Evolutionary conservation across 2,329 filamentous ascomycete species (phyloP).

Genomic region (Pseudogymnoascus sp.): DNA sequence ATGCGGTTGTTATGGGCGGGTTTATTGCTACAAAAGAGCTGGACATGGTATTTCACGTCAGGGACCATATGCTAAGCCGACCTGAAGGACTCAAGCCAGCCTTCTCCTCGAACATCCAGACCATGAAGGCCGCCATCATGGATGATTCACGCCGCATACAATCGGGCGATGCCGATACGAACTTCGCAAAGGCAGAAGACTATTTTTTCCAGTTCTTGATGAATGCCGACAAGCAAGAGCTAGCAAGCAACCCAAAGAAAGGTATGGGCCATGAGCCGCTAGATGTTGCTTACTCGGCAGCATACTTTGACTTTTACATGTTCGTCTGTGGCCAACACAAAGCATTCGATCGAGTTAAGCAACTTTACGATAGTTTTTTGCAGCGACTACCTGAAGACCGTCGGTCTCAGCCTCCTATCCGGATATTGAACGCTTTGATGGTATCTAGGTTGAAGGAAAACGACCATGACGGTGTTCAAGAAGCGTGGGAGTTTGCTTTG

Average conservation of each 20-base stretch:
- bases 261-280: slow-evolving; percentile 16
- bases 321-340: slow-evolving; percentile 42
- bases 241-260: slow-evolving; percentile 20
- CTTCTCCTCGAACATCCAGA: slow-evolving; percentile 33
- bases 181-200: slow-evolving; percentile 21
- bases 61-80: slow-evolving; percentile 33
- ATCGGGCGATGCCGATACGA: slow-evolving; percentile 13
- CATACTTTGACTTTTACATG: slow-evolving; percentile 47
- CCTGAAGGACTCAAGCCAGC: slow-evolving; percentile 27
- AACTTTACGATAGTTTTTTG: slow-evolving; percentile 48
- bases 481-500: slow-evolving; percentile 58
- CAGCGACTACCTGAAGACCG: slow-evolving; percentile 31
- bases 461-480: slow-evolving; percentile 51
- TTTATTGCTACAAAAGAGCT: slow-evolving; percentile 32
- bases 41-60: slow-evolving; percentile 41
- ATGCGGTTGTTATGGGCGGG: slow-evolving; percentile 44
- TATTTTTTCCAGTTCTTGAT: slow-evolving; percentile 20
- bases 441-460: slow-evolving; percentile 49
- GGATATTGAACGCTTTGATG: slow-evolving; percentile 61
- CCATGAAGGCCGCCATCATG: slow-evolving; percentile 27
- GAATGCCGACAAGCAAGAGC: slow-evolving; percentile 21
- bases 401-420: slow-evolving; percentile 37
- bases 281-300: slow-evolving; percentile 22
- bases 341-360: slow-evolving; percentile 40
- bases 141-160: slow-evolving; percentile 17